Evolutionary conservation across 441 rosid species (phyloP).

Genomic region (Capsella rubella): DNA sequence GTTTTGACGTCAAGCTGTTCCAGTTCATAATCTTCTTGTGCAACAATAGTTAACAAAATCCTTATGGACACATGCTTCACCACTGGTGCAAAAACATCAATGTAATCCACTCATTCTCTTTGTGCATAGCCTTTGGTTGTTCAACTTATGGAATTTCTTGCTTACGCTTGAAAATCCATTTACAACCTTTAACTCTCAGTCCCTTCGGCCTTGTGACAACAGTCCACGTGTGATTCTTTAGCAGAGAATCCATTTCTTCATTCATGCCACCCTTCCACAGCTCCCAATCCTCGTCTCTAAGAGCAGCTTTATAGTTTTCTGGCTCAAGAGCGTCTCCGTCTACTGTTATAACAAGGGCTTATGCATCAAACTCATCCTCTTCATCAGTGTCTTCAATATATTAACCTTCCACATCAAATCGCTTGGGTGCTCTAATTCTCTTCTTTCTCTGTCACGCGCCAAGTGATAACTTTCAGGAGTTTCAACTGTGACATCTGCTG

Average conservation of each 20-base stretch:
- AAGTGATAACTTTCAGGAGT: neutral
- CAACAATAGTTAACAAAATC: neutral
- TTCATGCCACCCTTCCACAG: neutral
- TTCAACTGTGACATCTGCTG: neutral
- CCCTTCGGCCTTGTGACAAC: neutral
- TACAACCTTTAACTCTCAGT: neutral
- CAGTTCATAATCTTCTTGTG: neutral
- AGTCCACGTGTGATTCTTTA: slow-evolving; percentile 1
- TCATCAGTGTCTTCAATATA: neutral
- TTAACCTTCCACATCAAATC: neutral
- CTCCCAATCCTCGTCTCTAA: neutral
- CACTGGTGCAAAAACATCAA: neutral
- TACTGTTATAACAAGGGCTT: neutral
- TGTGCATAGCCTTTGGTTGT: neutral
- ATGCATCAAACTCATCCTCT: neutral
- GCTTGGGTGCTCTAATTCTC: neutral
- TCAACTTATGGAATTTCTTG: neutral
- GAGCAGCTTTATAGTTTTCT: neutral
- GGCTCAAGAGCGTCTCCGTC: neutral
- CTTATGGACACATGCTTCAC: neutral
- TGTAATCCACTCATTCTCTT: neutral
- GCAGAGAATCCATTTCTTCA: neutral
- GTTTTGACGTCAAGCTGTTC: neutral
- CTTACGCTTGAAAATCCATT: slow-evolving; percentile 4
- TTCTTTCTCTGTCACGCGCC: neutral